A percentile compares a stretch with the other conserved stretches of the same genome.
These are phyloP conservation scores for Aspergillus kassunensis DNA, from an alignment of 495 filamentous ascomycete species.

Conservation along the genomic window DNA sequence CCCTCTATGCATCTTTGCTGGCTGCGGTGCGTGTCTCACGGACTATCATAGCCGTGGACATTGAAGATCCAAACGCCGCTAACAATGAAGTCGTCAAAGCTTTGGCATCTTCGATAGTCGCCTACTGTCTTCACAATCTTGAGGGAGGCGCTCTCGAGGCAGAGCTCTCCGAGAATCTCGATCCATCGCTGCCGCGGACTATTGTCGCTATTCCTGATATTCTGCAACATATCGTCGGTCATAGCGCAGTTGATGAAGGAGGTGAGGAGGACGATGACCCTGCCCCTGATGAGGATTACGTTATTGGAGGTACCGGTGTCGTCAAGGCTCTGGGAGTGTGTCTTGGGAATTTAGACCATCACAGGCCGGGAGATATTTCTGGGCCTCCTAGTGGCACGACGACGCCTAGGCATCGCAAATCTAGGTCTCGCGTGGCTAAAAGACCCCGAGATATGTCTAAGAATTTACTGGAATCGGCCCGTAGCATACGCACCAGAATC, in stretches of 20 bases:
- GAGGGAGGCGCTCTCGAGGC: slow-evolving; percentile 56
- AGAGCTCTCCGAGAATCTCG: slow-evolving; percentile 34
- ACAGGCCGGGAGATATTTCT: slow-evolving; percentile 36
- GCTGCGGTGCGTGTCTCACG: slow-evolving; percentile 80
- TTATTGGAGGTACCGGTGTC: slow-evolving; percentile 91
- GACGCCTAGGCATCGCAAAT: slow-evolving; percentile 48
- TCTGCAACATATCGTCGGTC: slow-evolving; percentile 60
- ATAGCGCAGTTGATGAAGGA: slow-evolving; percentile 46
- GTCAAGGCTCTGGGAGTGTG: slow-evolving; percentile 91
- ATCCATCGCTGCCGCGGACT: slow-evolving; percentile 27
- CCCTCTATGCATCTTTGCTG: slow-evolving; percentile 87
- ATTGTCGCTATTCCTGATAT: slow-evolving; percentile 59
- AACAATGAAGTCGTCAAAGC: slow-evolving; percentile 88
- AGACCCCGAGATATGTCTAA: slow-evolving; percentile 92
- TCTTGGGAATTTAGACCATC: slow-evolving; percentile 62
- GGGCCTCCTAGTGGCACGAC: slow-evolving; percentile 47
- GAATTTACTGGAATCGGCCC: slow-evolving; percentile 75
- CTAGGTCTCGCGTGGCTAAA: slow-evolving; percentile 40
- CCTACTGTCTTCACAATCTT: slow-evolving; percentile 89
- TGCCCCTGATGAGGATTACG: slow-evolving; percentile 88
- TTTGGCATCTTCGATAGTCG: slow-evolving; percentile 86
- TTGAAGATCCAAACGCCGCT: slow-evolving; percentile 75
- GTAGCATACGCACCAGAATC: slow-evolving; percentile 79
- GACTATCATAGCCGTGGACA: slow-evolving; percentile 83
- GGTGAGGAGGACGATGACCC: slow-evolving; percentile 63